These are phyloP conservation scores for Voacanga thouarsii DNA, from an alignment of 257 asterid genomes.

Conservation along the genomic window DNA sequence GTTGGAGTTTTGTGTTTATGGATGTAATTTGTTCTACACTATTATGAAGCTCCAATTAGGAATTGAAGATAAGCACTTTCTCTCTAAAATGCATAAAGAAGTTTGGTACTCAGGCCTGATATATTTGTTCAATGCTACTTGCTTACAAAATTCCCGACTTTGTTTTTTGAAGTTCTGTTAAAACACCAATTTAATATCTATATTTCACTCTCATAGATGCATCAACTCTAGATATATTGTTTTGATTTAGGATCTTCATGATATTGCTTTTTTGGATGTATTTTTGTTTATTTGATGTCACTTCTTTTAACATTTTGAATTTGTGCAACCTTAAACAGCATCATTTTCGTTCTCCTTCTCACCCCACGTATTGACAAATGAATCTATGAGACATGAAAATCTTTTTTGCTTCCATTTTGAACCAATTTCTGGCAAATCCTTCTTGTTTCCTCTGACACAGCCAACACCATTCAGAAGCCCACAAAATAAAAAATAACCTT, in stretches of 20 bases:
- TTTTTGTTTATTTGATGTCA: neutral
- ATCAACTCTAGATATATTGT: neutral
- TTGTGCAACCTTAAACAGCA: neutral
- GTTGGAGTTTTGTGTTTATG: neutral
- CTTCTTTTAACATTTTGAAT: neutral
- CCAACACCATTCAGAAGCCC: neutral
- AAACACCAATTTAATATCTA: neutral
- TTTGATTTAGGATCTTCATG: neutral
- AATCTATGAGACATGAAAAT: neutral
- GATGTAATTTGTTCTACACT: slow-evolving; percentile 5
- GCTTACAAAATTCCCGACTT: neutral
- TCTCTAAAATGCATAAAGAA: neutral
- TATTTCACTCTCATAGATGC: neutral
- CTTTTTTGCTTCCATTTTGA: neutral
- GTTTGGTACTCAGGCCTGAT: neutral
- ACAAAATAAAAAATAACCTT: neutral
- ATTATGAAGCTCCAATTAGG: neutral
- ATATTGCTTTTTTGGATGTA: neutral
- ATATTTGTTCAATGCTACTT: neutral
- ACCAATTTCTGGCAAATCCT: neutral
- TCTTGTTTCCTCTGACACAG: neutral
- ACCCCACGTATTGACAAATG: neutral
- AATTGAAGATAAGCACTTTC: neutral
- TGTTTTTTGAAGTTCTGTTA: neutral
- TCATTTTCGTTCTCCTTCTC: neutral